These are phyloP conservation scores for Sphagnum magellanicum DNA, from an alignment of 228 moss, liverwort and hornwort species.

Conservation along the genomic window DNA sequence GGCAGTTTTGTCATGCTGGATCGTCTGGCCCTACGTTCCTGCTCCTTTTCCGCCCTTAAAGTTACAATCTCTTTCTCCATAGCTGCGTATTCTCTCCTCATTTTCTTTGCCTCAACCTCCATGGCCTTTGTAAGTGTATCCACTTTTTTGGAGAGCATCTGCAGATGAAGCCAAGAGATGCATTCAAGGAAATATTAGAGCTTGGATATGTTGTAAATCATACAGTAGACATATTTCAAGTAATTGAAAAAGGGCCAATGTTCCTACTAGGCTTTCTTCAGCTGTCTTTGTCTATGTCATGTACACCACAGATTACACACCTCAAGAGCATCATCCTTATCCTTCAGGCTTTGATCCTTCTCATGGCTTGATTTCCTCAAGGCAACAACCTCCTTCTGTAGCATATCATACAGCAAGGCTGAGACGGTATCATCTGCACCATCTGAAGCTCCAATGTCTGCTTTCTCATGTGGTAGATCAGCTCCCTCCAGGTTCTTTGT, in stretches of 20 bases:
- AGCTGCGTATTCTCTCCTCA: slow-evolving; percentile 89
- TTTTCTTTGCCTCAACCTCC: slow-evolving; percentile 99
- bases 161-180: slow-evolving; percentile 5
- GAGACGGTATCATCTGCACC: slow-evolving; percentile 71
- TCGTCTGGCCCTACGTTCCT: slow-evolving; percentile 81
- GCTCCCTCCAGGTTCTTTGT: slow-evolving; percentile 50
- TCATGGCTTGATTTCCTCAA: slow-evolving; percentile 78
- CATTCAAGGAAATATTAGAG: neutral
- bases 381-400: slow-evolving; percentile 92
- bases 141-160: slow-evolving; percentile 99
- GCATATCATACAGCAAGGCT: slow-evolving; percentile 83
- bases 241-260: no score
- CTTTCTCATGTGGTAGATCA: slow-evolving; percentile 55
- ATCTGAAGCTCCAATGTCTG: slow-evolving; percentile 17
- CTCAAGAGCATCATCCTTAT: slow-evolving; percentile 99
- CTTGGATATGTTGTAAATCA: no score
- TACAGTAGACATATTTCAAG: no score
- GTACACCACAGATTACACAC: slow-evolving; percentile 17
- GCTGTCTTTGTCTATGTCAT: no score
- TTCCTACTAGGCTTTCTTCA: neutral
- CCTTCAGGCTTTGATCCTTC: slow-evolving; percentile 97
- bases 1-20: slow-evolving; percentile 72
- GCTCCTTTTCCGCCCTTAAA: slow-evolving; percentile 85
- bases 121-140: slow-evolving; percentile 92
- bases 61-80: slow-evolving; percentile 96